phyloP scores from a whole-genome alignment of 2,329 filamentous ascomycete genomes.

The Cladosporium sp. region DNA sequence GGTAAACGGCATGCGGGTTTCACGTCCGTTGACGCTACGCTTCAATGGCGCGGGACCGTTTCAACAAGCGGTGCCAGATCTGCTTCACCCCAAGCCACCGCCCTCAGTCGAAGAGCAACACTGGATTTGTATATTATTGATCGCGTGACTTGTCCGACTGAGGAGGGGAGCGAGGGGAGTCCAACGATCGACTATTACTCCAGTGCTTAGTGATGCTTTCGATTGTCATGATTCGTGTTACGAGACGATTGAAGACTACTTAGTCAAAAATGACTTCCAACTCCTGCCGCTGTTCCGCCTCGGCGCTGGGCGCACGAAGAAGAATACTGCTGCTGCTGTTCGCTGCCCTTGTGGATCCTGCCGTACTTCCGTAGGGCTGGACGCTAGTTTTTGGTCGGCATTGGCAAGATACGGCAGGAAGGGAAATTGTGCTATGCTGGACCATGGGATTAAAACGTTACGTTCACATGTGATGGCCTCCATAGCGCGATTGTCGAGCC shows the following conservation, averaged over 20 bases:
- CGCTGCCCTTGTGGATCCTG: not conserved
- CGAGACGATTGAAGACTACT: not conserved
- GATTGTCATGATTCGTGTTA: not conserved
- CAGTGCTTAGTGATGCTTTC: not conserved
- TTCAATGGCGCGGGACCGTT: not conserved
- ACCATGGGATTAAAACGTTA: no score
- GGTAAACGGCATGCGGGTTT: not conserved
- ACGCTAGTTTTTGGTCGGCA: not conserved
- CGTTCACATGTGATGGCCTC: not conserved
- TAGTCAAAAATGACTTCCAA: not conserved
- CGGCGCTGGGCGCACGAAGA: not conserved
- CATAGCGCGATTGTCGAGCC: no score
- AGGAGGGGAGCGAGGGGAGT: not conserved
- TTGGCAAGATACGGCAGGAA: not conserved
- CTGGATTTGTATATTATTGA: not conserved
- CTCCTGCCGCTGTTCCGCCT: not conserved
- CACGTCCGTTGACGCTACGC: not conserved
- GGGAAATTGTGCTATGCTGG: not conserved
- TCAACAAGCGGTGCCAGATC: not conserved
- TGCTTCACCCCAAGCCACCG: not conserved
- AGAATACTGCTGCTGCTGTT: not conserved
- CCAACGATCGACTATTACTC: not conserved
- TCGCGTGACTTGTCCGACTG: not conserved
- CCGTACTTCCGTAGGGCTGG: conserved; percentile 4
- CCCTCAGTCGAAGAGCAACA: not conserved